A percentile compares a stretch with the other conserved stretches of the same genome.
phyloP scores from a whole-genome alignment of 768 basidiomycete genomes.

The Lactarius indigo region DNA sequence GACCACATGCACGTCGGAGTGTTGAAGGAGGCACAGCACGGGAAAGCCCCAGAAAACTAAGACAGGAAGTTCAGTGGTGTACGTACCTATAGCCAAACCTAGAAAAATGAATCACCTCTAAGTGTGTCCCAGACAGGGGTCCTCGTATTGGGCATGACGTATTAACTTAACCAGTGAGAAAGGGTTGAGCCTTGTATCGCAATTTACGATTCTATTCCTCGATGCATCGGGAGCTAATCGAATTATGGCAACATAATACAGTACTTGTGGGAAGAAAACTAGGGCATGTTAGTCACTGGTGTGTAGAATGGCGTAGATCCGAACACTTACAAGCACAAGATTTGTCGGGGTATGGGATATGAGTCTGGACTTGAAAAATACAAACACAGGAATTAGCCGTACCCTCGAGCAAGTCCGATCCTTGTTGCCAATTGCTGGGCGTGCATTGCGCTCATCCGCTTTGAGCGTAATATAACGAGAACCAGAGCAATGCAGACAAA shows the following conservation, averaged over 20 bases:
- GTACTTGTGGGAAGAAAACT: slow-evolving; percentile 4
- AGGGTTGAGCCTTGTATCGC: background rate
- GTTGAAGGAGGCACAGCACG: background rate
- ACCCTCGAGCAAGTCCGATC: slow-evolving; percentile 57
- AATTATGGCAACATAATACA: slow-evolving; percentile 16
- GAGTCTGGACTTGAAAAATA: background rate
- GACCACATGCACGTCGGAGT: background rate
- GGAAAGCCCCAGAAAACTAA: background rate
- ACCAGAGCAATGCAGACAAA: slow-evolving; percentile 64
- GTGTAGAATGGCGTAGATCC: background rate
- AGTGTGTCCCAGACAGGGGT: background rate
- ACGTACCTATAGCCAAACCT: background rate
- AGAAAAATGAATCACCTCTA: background rate
- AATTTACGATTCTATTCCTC: slow-evolving; percentile 12
- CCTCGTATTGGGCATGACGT: background rate
- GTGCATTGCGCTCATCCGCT: slow-evolving; percentile 65
- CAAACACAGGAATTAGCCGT: slow-evolving; percentile 16
- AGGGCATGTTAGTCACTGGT: background rate
- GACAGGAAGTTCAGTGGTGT: background rate
- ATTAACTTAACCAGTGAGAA: background rate
- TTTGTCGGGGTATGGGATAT: background rate
- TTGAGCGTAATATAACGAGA: slow-evolving; percentile 65
- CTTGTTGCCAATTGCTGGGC: slow-evolving; percentile 81
- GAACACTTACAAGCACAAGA: slow-evolving; percentile 11
- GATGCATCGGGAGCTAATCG: background rate